Evolutionary conservation across 2,329 filamentous ascomycete species (phyloP), one percentile per base, ranked within the genome.

Genomic region (Ceratocystis eucalypticola): DNA sequence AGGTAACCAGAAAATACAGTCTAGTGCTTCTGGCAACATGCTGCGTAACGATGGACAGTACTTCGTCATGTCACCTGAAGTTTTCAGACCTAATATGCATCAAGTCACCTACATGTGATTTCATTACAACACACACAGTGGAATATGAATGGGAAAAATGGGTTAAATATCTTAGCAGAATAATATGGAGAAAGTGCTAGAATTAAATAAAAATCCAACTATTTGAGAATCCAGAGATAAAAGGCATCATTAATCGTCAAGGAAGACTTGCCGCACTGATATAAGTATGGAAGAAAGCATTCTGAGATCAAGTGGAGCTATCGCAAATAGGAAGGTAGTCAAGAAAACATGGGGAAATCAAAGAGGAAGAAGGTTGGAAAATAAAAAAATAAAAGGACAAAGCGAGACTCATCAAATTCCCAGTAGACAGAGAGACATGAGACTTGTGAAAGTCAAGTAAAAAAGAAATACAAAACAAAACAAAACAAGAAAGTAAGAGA

Each of bases 171-270:
- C 28, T 53, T 22, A 15, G 25, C 10, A 53, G 22, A 28, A 22
- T 6, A 48, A 57, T 8, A 41, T 10, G 8, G 57, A 3, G n/a
- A n/a, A 65, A 46, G 15, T 30, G 33, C 22, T 7, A 10, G 44
- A 20, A 57, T 53, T 28, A 57, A 65, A 45, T 44, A 59, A 25
- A 25, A 61, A 64, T 45, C 46, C 10, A 65, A 53, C 37, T 41
- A 41, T 41, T 62, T 25, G 33, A 64, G 64, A 64, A 10, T 30
- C 20, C 15, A 37, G 22, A 30, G n/a, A 57, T 57, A 30, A 63
- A 45, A 25, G 12, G 55, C 55, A 37, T 59, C 55, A 59, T 59
- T 20, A 59, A 59, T 48, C 61, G 8, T 62, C 61, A 62, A 20
- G 61, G 46, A 22, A 53, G 37, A 53, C 55, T 10, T 37, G 30